Percentiles rank a stretch among this genome's conserved stretches.
phyloP scores from a whole-genome alignment of 176 grass and related monocot species.

The Zoysia pacifica region DNA sequence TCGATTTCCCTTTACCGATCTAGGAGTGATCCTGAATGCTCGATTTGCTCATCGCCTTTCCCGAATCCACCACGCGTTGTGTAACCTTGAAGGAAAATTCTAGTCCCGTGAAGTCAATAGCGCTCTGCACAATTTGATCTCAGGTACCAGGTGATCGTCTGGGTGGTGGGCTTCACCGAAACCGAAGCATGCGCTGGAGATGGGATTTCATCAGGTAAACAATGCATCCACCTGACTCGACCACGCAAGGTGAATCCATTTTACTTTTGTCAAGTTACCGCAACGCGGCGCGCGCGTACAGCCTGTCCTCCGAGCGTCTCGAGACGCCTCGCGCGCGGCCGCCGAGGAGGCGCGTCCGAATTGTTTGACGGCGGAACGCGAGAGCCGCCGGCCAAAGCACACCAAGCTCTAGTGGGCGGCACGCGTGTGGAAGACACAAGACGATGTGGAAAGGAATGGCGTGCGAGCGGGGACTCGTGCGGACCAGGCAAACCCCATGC shows the following conservation, averaged over 20 bases:
- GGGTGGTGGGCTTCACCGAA: too few species aligned
- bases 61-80: background rate
- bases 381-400: constrained; percentile 26
- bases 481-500: background rate
- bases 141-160: background rate
- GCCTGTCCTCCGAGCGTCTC: constrained; percentile 30
- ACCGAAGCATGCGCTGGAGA: too few species aligned
- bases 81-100: background rate
- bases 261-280: background rate
- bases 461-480: background rate
- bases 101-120: background rate
- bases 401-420: background rate
- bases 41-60: background rate
- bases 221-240: background rate
- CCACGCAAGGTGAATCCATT: constrained; percentile 14
- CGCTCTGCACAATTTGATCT: background rate
- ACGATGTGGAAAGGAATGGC: background rate
- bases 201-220: background rate
- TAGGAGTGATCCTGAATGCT: background rate
- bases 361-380: constrained; percentile 22
- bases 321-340: constrained; percentile 42
- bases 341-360: constrained; percentile 39
- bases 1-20: background rate
- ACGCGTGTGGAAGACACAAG: constrained; percentile 7
- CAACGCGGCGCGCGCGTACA: background rate